Conservation (phyloP, 116 monocot species). For the Zostera marina region DNA sequence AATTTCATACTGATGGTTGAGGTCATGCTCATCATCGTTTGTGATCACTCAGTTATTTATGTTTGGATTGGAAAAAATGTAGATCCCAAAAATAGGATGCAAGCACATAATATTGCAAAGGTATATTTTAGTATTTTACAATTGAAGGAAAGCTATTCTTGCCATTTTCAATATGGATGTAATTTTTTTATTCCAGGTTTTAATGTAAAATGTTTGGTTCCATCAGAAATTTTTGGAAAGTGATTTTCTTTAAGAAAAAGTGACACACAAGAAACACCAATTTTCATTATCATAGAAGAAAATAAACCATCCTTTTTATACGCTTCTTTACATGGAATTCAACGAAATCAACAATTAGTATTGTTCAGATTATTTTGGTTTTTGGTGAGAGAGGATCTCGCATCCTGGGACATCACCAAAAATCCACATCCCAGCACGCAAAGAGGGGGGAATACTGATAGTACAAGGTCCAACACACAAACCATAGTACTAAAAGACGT, state of each 20-base stretch:
- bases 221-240: slow-evolving; percentile 71
- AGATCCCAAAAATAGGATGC: slow-evolving; percentile 36
- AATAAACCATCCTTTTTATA: slow-evolving; percentile 80
- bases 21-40: slow-evolving; percentile 74
- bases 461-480: too few relatives aligned
- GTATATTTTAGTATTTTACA: slow-evolving; percentile 3
- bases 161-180: too few relatives aligned
- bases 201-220: slow-evolving; percentile 4
- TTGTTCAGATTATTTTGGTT: not conserved
- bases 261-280: slow-evolving; percentile 52
- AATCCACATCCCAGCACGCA: too few relatives aligned
- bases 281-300: slow-evolving; percentile 70
- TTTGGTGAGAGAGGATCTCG: too few relatives aligned
- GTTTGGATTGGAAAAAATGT: slow-evolving; percentile 82
- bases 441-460: too few relatives aligned
- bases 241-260: slow-evolving; percentile 65
- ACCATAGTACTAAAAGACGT: too few relatives aligned
- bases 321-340: slow-evolving; percentile 91
- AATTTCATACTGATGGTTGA: slow-evolving; percentile 90
- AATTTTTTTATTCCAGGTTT: not conserved
- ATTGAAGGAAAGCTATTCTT: not conserved
- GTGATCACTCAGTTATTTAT: slow-evolving; percentile 53
- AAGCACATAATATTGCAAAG: slow-evolving; percentile 65
- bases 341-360: slow-evolving; percentile 64
- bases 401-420: too few relatives aligned